Evolutionary conservation across 768 basidiomycete genomes (phyloP).

Genomic region (Fomitopsis pulvina): DNA sequence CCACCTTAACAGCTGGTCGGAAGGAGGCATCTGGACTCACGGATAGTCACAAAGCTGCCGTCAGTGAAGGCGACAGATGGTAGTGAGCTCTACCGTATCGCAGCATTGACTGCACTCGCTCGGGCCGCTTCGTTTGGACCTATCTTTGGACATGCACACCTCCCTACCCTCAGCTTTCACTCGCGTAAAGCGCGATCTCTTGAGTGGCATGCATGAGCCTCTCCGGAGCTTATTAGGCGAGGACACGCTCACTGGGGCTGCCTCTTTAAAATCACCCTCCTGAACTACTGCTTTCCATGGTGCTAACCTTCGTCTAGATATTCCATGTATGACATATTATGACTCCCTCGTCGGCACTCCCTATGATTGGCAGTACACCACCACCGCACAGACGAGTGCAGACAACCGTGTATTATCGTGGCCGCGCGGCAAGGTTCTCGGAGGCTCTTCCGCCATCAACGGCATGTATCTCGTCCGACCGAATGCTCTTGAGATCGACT

Average conservation of each 20-base stretch:
- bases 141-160: too few relatives aligned
- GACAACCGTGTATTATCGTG: slow-evolving; percentile 39
- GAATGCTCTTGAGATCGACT: slow-evolving; percentile 38
- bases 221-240: neutral
- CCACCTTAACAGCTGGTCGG: too few relatives aligned
- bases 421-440: slow-evolving; percentile 63
- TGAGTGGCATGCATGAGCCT: neutral
- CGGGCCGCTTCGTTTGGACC: too few relatives aligned
- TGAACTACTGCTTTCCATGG: neutral
- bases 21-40: too few relatives aligned
- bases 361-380: slow-evolving; percentile 53
- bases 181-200: too few relatives aligned
- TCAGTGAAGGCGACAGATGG: too few relatives aligned
- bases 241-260: neutral
- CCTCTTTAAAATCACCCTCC: too few relatives aligned
- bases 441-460: slow-evolving; percentile 65
- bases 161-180: too few relatives aligned
- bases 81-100: too few relatives aligned
- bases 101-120: too few relatives aligned
- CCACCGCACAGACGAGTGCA: slow-evolving; percentile 39
- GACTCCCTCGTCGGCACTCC: slow-evolving; percentile 37
- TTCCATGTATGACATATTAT: slow-evolving; percentile 47
- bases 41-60: too few relatives aligned
- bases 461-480: slow-evolving; percentile 62
- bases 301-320: slow-evolving; percentile 27